Conservation (phyloP, 2,329 filamentous ascomycete species). For the Aspergillus viridinutans region DNA sequence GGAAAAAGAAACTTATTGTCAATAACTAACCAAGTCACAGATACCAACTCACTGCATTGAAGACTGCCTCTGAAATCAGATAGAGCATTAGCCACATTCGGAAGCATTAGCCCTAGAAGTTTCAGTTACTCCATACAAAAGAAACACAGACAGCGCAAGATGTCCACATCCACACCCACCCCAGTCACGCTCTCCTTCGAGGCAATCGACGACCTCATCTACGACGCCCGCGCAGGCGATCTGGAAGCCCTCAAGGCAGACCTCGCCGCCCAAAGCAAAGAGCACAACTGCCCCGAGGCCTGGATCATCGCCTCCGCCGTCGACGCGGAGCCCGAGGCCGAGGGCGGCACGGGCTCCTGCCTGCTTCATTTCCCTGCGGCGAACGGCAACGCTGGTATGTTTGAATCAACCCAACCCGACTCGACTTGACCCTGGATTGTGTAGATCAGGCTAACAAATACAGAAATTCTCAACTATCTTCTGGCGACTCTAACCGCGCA, state of each 20-base stretch:
- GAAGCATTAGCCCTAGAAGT: neutral
- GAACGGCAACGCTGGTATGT: constrained; percentile 76
- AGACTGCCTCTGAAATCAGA: neutral
- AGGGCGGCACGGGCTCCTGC: constrained; percentile 45
- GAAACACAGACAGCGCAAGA: constrained; percentile 7
- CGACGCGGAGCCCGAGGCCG: constrained; percentile 73
- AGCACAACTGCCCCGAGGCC: constrained; percentile 57
- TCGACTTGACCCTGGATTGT: neutral
- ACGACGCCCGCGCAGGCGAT: constrained; percentile 77
- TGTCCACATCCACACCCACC: constrained; percentile 9
- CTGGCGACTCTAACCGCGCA: constrained; percentile 36
- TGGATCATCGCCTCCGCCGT: constrained; percentile 66
- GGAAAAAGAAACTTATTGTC: neutral
- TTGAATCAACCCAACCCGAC: no score
- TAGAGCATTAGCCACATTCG: neutral
- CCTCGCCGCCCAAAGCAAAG: constrained; percentile 57
- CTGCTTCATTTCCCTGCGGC: constrained; percentile 85
- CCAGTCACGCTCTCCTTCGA: constrained; percentile 60
- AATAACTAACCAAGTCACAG: neutral
- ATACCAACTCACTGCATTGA: neutral
- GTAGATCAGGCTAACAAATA: constrained; percentile 2
- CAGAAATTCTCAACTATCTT: constrained; percentile 48
- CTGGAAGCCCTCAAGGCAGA: constrained; percentile 60
- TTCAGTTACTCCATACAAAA: neutral
- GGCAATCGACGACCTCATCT: constrained; percentile 86